Evolutionary conservation across 1,284 basidiomycete genomes (phyloP).

Genomic region (Athelia sp.): DNA sequence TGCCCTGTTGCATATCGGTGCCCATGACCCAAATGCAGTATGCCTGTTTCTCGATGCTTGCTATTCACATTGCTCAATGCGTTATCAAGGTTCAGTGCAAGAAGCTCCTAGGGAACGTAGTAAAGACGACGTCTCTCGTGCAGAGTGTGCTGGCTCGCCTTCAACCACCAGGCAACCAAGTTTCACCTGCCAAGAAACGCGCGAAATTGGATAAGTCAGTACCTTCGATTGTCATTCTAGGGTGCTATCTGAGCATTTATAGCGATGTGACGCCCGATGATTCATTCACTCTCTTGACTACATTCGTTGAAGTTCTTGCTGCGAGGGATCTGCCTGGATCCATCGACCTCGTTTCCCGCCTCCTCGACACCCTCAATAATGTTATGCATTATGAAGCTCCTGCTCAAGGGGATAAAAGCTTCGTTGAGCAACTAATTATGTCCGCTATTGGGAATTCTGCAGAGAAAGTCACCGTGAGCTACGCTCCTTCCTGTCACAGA

Average conservation of each 20-base stretch:
- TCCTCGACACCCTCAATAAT: slow-evolving; percentile 73
- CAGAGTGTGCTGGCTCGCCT: slow-evolving; percentile 54
- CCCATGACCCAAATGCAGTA: slow-evolving; percentile 42
- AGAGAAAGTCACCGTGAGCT: slow-evolving; percentile 52
- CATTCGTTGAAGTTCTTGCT: slow-evolving; percentile 70
- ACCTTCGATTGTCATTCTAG: not conserved
- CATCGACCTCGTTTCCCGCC: slow-evolving; percentile 63
- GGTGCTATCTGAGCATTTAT: not conserved
- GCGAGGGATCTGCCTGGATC: slow-evolving; percentile 62
- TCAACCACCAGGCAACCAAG: slow-evolving; percentile 37
- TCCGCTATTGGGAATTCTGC: slow-evolving; percentile 73
- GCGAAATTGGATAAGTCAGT: slow-evolving; percentile 55
- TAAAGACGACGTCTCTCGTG: slow-evolving; percentile 50
- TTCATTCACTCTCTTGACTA: slow-evolving; percentile 42
- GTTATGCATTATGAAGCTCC: slow-evolving; percentile 52
- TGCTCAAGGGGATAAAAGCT: slow-evolving; percentile 61
- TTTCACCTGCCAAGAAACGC: slow-evolving; percentile 56
- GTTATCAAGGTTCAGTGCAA: slow-evolving; percentile 41
- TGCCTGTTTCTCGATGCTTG: slow-evolving; percentile 16
- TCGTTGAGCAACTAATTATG: slow-evolving; percentile 85
- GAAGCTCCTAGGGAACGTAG: slow-evolving; percentile 39
- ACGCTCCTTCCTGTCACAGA: not conserved
- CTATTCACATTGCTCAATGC: not conserved
- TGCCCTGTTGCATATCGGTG: slow-evolving; percentile 45
- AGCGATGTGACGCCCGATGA: slow-evolving; percentile 12